A percentile compares a stretch with the other conserved stretches of the same genome.
phyloP scores from a whole-genome alignment of 306 rosid species.

The Sphenostylis stenocarpa region DNA sequence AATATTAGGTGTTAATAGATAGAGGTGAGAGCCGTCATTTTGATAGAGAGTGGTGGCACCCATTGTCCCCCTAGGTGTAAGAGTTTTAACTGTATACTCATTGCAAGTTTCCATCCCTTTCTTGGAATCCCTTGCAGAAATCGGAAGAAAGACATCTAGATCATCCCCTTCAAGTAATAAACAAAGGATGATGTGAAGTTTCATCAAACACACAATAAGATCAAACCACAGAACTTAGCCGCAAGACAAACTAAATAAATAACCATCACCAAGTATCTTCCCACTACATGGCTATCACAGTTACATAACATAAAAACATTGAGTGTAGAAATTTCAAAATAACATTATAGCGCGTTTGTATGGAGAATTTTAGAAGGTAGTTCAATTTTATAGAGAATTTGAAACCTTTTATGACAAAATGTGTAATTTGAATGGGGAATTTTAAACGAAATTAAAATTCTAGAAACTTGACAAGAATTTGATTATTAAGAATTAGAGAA shows the following conservation, averaged over 20 bases:
- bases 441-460: too few species aligned
- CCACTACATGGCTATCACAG: neutral
- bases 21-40: conserved; percentile 77
- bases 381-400: too few species aligned
- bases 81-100: conserved; percentile 28
- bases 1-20: conserved; percentile 63
- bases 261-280: conserved; percentile 3
- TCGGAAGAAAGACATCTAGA: conserved; percentile 58
- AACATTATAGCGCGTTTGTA: neutral
- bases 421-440: too few species aligned
- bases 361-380: too few species aligned
- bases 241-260: conserved; percentile 14
- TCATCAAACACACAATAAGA: conserved; percentile 32
- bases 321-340: neutral
- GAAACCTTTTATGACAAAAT: too few species aligned
- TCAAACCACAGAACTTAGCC: conserved; percentile 14
- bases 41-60: conserved; percentile 64
- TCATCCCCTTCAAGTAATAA: conserved; percentile 51
- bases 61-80: conserved; percentile 41
- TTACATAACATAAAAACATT: conserved; percentile 11
- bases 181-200: conserved; percentile 34
- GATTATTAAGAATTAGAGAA: too few species aligned
- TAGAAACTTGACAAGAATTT: too few species aligned
- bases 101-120: conserved; percentile 42
- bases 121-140: conserved; percentile 42